phyloP scores from a whole-genome alignment of 2,329 filamentous ascomycete species.

The Ophiosphaerella korrae region DNA sequence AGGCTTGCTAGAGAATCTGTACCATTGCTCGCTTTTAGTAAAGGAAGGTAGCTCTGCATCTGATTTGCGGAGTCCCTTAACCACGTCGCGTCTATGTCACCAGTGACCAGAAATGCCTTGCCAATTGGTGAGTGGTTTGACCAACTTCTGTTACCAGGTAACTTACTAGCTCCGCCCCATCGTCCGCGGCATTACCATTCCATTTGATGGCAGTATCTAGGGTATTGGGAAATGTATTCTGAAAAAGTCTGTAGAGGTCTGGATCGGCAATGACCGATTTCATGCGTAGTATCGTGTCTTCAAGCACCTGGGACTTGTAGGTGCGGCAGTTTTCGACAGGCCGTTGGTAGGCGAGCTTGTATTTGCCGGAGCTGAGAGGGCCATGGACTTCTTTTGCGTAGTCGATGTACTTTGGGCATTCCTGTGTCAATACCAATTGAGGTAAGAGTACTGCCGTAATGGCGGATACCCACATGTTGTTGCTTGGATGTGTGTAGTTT shows the following conservation, averaged over 20 bases:
- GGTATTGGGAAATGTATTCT: slow-evolving; percentile 76
- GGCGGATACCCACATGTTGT: slow-evolving; percentile 31
- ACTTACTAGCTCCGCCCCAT: slow-evolving; percentile 55
- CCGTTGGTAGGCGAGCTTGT: slow-evolving; percentile 53
- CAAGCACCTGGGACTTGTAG: slow-evolving; percentile 52
- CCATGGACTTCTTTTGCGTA: slow-evolving; percentile 50
- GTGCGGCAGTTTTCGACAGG: slow-evolving; percentile 53
- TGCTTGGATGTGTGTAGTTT: not conserved
- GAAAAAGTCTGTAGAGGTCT: slow-evolving; percentile 72
- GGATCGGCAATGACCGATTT: slow-evolving; percentile 51
- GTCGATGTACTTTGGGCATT: slow-evolving; percentile 52
- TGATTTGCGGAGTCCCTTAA: slow-evolving; percentile 66
- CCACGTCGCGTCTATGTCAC: slow-evolving; percentile 64
- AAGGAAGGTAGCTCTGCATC: slow-evolving; percentile 70
- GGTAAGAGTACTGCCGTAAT: slow-evolving; percentile 22
- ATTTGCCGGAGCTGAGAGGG: slow-evolving; percentile 52
- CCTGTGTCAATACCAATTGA: slow-evolving; percentile 32
- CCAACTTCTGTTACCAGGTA: no score
- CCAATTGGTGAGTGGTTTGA: no score
- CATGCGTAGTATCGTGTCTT: slow-evolving; percentile 46
- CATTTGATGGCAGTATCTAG: slow-evolving; percentile 74
- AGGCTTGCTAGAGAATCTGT: slow-evolving; percentile 67
- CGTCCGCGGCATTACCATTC: slow-evolving; percentile 64
- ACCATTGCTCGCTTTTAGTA: slow-evolving; percentile 61
- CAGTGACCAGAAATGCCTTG: slow-evolving; percentile 58